These are phyloP conservation scores for Tuctoria greenei DNA, from an alignment of 176 grass and related monocot species.

Conservation along the genomic window DNA sequence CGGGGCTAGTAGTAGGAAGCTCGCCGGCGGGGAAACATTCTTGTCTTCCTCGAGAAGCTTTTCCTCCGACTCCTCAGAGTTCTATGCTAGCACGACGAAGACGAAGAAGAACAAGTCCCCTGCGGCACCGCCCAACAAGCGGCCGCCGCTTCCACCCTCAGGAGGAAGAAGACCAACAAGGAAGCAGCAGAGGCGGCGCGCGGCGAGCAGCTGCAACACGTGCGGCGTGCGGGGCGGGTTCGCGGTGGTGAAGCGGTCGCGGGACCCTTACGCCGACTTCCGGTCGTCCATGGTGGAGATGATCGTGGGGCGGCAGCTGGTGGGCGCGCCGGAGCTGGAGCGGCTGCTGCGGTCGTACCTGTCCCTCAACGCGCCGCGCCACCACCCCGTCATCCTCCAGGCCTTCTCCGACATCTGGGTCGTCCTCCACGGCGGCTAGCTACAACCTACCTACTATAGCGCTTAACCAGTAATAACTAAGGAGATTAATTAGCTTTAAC, in stretches of 20 bases:
- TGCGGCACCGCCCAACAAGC: background rate
- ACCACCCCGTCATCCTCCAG: constrained; percentile 91
- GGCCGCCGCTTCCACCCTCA: background rate
- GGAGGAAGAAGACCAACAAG: background rate
- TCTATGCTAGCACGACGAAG: constrained; percentile 58
- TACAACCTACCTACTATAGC: background rate
- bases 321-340: constrained; percentile 73
- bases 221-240: constrained; percentile 77
- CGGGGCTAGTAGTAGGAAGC: background rate
- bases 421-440: constrained; percentile 51
- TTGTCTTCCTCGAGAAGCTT: constrained; percentile 81
- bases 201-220: constrained; percentile 56
- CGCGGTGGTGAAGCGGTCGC: constrained; percentile 83
- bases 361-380: constrained; percentile 74
- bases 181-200: background rate
- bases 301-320: constrained; percentile 76
- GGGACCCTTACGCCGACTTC: constrained; percentile 88
- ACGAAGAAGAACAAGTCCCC: background rate
- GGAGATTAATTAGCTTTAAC: too few species aligned
- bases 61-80: constrained; percentile 34
- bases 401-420: constrained; percentile 97
- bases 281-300: constrained; percentile 94
- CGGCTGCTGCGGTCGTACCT: constrained; percentile 82
- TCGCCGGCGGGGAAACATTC: constrained; percentile 56
- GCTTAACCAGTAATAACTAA: background rate